These are phyloP conservation scores for Clausena lansium DNA, from an alignment of 345 rosid genomes.

Conservation along the genomic window DNA sequence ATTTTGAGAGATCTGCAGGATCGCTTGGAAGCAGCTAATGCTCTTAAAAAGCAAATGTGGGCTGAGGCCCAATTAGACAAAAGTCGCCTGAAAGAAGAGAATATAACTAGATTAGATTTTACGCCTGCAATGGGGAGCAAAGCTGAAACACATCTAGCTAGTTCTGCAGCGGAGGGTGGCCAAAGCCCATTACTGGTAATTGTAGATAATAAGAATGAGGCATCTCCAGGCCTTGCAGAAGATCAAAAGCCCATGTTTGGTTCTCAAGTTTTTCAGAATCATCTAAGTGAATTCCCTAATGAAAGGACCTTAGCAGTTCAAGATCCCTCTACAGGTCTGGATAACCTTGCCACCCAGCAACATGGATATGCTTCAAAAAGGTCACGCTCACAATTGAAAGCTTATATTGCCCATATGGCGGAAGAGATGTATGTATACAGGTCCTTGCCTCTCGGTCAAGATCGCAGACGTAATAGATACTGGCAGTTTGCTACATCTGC, in stretches of 20 bases:
- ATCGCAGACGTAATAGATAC: conserved; percentile 92
- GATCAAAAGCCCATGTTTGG: conserved; percentile 48
- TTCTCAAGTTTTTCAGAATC: conserved; percentile 47
- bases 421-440: conserved; percentile 92
- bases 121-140: conserved; percentile 42
- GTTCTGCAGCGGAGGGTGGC: conserved; percentile 36
- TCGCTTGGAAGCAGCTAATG: conserved; percentile 94
- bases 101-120: conserved; percentile 50
- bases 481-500: conserved; percentile 95
- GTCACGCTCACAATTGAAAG: conserved; percentile 80
- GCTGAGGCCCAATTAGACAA: conserved; percentile 92
- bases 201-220: conserved; percentile 40
- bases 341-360: conserved; percentile 53
- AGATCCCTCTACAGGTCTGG: conserved; percentile 52
- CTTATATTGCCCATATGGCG: conserved; percentile 81
- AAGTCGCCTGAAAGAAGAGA: conserved; percentile 77
- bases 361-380: conserved; percentile 78
- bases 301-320: conserved; percentile 46
- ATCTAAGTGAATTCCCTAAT: conserved; percentile 33
- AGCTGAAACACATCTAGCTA: conserved; percentile 46
- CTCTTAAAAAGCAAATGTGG: conserved; percentile 99
- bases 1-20: conserved; percentile 53
- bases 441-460: conserved; percentile 98
- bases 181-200: conserved; percentile 43
- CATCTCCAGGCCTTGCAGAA: conserved; percentile 51